Conservation (phyloP, 2,329 filamentous ascomycete species). For the Monosporascus sp. region DNA sequence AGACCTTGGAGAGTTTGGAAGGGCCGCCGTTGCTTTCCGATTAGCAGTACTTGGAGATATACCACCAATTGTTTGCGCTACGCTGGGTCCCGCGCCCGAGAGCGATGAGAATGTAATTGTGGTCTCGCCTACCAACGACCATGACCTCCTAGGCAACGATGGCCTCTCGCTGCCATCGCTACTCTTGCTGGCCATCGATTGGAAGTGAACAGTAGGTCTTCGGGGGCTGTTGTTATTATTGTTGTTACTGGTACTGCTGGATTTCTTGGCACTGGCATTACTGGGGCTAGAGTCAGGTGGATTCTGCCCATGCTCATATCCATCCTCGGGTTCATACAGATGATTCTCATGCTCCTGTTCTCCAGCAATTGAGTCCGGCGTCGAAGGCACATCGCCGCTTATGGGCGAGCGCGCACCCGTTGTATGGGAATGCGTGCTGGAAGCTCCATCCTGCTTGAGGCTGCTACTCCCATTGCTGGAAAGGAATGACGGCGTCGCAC, state of each 20-base stretch:
- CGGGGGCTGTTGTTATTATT: neutral
- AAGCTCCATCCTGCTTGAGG: slow-evolving; percentile 20
- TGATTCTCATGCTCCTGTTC: neutral
- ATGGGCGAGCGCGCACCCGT: slow-evolving; percentile 2
- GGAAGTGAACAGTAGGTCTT: neutral
- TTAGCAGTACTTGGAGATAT: too few relatives aligned
- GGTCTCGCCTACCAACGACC: neutral
- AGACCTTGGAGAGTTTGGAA: too few relatives aligned
- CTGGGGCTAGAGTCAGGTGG: neutral
- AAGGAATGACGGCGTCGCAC: slow-evolving; percentile 31
- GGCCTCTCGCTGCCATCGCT: neutral
- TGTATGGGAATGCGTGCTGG: slow-evolving; percentile 21
- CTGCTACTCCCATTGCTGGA: slow-evolving; percentile 28
- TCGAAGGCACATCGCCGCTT: slow-evolving; percentile 20
- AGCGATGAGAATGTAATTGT: neutral
- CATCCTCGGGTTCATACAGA: neutral
- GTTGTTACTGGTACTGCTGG: neutral
- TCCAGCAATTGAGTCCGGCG: neutral
- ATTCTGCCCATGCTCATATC: neutral
- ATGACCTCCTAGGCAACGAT: neutral
- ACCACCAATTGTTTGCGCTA: neutral
- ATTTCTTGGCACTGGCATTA: neutral
- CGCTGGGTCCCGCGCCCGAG: neutral
- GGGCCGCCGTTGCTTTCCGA: too few relatives aligned
- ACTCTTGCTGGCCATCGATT: neutral